Conservation (phyloP, 2,329 filamentous ascomycete genomes). For the Didymella keratinophila region DNA sequence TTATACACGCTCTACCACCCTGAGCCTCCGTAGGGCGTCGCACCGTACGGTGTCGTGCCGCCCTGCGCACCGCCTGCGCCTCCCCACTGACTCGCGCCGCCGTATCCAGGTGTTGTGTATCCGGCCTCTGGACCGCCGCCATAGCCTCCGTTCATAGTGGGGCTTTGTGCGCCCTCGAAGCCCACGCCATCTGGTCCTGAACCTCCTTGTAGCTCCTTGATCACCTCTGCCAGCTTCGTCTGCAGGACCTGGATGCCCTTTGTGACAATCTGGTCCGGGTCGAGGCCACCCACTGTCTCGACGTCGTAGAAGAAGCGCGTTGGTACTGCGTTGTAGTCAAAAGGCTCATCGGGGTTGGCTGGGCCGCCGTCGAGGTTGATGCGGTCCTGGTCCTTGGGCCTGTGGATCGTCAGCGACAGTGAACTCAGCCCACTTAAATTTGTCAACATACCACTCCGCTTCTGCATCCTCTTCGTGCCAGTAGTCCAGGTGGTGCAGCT, state of each 20-base stretch:
- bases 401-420: constrained; percentile 46
- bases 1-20: constrained; percentile 30
- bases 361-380: constrained; percentile 77
- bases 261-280: constrained; percentile 88
- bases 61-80: constrained; percentile 49
- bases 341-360: constrained; percentile 80
- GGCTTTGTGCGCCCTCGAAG: constrained; percentile 71
- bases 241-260: constrained; percentile 89
- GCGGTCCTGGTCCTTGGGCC: constrained; percentile 85
- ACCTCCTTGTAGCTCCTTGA: constrained; percentile 68
- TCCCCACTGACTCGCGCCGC: constrained; percentile 70
- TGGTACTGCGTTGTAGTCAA: constrained; percentile 89
- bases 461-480: constrained; percentile 92
- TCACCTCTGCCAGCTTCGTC: constrained; percentile 84
- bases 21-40: constrained; percentile 65
- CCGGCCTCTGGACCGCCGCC: constrained; percentile 68
- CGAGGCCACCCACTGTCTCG: constrained; percentile 85
- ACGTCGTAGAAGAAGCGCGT: constrained; percentile 91
- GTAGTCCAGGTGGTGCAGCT: constrained; percentile 87
- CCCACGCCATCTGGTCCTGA: constrained; percentile 61
- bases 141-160: constrained; percentile 60
- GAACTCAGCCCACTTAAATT: not conserved
- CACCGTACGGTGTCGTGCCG: constrained; percentile 64
- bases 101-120: constrained; percentile 69
- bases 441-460: constrained; percentile 77